Base-by-base conservation (phyloP, 805 yeast genomes). In the Debaryomyces castellii region DNA sequence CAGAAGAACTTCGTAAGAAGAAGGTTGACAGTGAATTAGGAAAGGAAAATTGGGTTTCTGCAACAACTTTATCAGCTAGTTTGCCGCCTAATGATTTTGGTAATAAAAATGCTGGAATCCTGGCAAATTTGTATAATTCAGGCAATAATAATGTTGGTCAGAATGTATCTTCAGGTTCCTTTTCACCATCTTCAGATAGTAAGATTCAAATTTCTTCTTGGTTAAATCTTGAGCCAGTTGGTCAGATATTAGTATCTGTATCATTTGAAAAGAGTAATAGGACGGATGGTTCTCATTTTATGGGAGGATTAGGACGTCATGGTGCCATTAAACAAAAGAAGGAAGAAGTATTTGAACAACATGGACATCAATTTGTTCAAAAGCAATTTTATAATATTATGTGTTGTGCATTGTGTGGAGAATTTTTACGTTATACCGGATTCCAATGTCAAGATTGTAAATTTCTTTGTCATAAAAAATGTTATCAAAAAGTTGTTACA, bases 341-440 rank as follows among this genome's bases (percentile, higher is more conserved):
- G 55, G 89, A 84, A 59, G 95, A 88, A 54, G 89, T 94, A 1
- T 88, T 83, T 62, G 97, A 92, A 66, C 94, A 89, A 57, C 96
- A 89, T 62, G 99, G 99, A 14, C 99, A 94, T 69, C 95, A 89
- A 66, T 94, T 94, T 69, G 95, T 89, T 36, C 96, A 89, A 64
- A 92, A 89, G 57, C 96, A 90, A 62, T 90, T 91, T 62, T 94
- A 94, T 76, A 89, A 88, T 56, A 89, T 94, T 60, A 92, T 94
- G 97, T 82, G 94, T 54, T 94, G 99, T 73, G 97, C 98, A 1
- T 80, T 91, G 50, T 94, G 99, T 77, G 96, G 96, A 4, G 98
- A 94, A 50, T 94, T 94, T 62, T 73, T 94, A 53, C 82, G 95
- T 52, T 85, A 91, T 53, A 79, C 87, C n/a, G 94, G 94, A 6